These are phyloP conservation scores for Penicillium diatomitis DNA, from an alignment of 495 filamentous ascomycete species.

Conservation along the genomic window DNA sequence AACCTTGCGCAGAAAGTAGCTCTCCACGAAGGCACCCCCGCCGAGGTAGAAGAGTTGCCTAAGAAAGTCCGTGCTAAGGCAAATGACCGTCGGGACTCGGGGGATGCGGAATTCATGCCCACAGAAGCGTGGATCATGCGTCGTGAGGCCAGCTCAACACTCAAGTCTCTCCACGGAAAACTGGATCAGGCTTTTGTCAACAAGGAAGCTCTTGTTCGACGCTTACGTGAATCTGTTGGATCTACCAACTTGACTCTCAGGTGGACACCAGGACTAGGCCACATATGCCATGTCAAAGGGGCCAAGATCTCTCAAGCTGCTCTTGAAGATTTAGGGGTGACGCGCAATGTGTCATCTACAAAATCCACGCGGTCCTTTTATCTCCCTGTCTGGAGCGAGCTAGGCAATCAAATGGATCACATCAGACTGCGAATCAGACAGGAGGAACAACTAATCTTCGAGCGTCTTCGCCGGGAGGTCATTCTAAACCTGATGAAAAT, in stretches of 20 bases:
- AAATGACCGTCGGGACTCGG: constrained; percentile 14
- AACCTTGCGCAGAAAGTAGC: constrained; percentile 60
- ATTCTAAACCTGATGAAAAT: constrained; percentile 71
- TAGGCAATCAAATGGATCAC: constrained; percentile 68
- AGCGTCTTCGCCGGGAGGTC: constrained; percentile 60
- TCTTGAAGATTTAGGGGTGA: constrained; percentile 35
- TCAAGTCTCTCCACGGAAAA: constrained; percentile 57
- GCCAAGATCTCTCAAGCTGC: constrained; percentile 50
- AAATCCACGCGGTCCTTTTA: constrained; percentile 83
- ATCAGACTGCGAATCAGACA: constrained; percentile 62
- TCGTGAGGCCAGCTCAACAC: constrained; percentile 50
- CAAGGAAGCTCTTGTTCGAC: constrained; percentile 49
- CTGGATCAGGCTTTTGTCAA: constrained; percentile 49
- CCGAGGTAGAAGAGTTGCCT: constrained; percentile 36
- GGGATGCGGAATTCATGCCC: constrained; percentile 23
- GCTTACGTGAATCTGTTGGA: constrained; percentile 47
- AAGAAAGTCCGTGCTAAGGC: constrained; percentile 33
- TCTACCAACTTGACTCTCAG: constrained; percentile 61
- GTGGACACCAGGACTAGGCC: constrained; percentile 76
- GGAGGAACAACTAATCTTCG: constrained; percentile 72
- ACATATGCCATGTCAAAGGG: constrained; percentile 85
- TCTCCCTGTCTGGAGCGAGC: constrained; percentile 68
- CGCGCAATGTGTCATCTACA: constrained; percentile 57
- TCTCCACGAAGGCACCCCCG: constrained; percentile 45
- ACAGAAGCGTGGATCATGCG: constrained; percentile 83